Evolutionary conservation across 352 stramenopile genomes (phyloP).

Genomic region (Elongisporangium anandrum): DNA sequence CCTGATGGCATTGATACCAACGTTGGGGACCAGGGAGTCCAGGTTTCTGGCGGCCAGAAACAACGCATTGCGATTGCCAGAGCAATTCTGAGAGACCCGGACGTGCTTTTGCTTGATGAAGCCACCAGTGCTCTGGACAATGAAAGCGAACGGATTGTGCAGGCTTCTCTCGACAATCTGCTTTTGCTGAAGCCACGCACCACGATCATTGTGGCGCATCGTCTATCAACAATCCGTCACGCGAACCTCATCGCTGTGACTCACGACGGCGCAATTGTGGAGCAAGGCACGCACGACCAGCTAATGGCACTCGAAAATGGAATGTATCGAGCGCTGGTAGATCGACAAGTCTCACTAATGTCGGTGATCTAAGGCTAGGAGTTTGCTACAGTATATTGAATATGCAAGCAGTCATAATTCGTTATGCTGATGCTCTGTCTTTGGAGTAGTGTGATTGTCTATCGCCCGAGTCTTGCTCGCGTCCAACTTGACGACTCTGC

Average conservation of each 20-base stretch:
- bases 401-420: no score
- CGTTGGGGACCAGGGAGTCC: conserved; percentile 30
- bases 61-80: conserved; percentile 89
- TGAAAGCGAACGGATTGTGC: conserved; percentile 65
- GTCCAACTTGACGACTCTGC: no score
- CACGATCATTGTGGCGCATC: conserved; percentile 38
- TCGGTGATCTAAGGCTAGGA: no score
- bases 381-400: no score
- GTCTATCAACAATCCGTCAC: conserved; percentile 26
- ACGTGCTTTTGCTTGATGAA: conserved; percentile 83
- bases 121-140: conserved; percentile 71
- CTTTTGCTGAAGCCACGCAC: conserved; percentile 29
- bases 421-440: no score
- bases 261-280: conserved; percentile 13
- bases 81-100: conserved; percentile 57
- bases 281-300: conserved; percentile 37
- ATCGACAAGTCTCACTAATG: no score
- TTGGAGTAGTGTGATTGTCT: no score
- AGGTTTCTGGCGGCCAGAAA: conserved; percentile 86
- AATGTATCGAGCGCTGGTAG: conserved; percentile 5
- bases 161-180: conserved; percentile 45
- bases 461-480: no score
- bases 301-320: conserved; percentile 17
- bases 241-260: conserved; percentile 32
- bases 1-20: conserved; percentile 48